Conservation (phyloP, 2,329 filamentous ascomycete species). For the Pleurostoma richardsiae region DNA sequence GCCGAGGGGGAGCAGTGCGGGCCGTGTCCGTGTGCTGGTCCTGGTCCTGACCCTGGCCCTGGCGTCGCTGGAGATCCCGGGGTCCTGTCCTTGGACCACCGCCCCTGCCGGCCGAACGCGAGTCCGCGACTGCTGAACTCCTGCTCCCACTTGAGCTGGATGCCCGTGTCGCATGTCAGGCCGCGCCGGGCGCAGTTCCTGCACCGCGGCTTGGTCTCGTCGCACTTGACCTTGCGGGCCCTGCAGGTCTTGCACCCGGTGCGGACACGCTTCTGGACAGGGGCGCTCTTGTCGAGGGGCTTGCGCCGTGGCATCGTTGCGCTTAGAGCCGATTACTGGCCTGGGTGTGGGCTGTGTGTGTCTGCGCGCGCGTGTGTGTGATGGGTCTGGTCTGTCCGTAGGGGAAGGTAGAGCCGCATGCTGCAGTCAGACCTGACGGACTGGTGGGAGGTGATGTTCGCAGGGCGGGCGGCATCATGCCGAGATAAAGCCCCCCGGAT, state of each 20-base stretch:
- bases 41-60: constrained; percentile 8
- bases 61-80: constrained; percentile 3
- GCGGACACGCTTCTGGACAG: constrained; percentile 1
- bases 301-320: constrained; percentile 1
- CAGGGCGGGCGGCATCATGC: too few species aligned
- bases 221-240: constrained; percentile 7
- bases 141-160: constrained; percentile 17
- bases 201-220: constrained; percentile 8
- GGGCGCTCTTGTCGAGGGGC: not conserved
- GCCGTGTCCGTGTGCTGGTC: too few species aligned
- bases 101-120: constrained; percentile 33
- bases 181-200: constrained; percentile 6
- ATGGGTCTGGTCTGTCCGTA: not conserved
- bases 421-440: too few species aligned
- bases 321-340: not conserved
- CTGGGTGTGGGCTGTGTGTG: not conserved
- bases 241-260: constrained; percentile 8
- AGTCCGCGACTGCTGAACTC: constrained; percentile 32
- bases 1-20: constrained; percentile 7
- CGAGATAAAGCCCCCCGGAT: too few species aligned
- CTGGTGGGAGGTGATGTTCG: too few species aligned
- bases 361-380: not conserved
- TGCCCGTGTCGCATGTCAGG: constrained; percentile 3
- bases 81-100: constrained; percentile 23
- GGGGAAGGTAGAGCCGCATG: not conserved